Evolutionary conservation across 2,329 filamentous ascomycete species (phyloP), one percentile per base, ranked within the genome.

Genomic region (Rhexocercosporidium sp.): DNA sequence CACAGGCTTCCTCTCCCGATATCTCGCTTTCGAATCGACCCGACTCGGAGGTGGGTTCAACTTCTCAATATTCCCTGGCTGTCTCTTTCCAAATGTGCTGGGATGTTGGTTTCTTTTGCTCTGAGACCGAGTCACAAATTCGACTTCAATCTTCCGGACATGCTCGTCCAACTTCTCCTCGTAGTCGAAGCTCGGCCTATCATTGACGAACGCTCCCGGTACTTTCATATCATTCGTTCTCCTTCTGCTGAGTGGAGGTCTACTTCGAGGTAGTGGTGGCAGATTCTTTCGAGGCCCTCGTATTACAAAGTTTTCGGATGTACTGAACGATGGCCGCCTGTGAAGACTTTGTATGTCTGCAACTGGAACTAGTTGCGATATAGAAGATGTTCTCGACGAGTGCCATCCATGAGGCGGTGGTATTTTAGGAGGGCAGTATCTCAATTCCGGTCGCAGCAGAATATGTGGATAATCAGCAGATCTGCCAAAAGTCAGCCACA

Each of bases 401-500:
- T 59, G 67, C 71, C 71, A 72, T 47, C 72, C 71, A 46, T 72
- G 69, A n/a, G 69, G 70, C 16, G 72, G 66, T 5, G 72, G 66
- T 29, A 73, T 67, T 11, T n/a, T 69, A 1, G 71, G 69, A 57
- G 72, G 72, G 47, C 69, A 70, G 37, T 72, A 72, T 66, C 62
- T 64, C 20, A 76, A 44, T 44, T 74, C 65, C 14, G 73, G 67
- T 18, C 67, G 66, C 4, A 75, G 65, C 25, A 70, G 46, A 44
- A 73, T 47, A 20, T 76, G 71, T 61, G 73, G 73, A 46, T 62
- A 72, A 27, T 75, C 71, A 12, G 70, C 72, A 47, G 67, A 72
- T 64, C 74, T 74, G 22, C 14, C 11, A 25, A 27, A 56, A 3
- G 41, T 74, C 44, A 73, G 69, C 27, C 41, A 31, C 7, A 14